These are phyloP conservation scores for Botrytis byssoidea DNA, from an alignment of 2,329 filamentous ascomycete species.

Conservation along the genomic window DNA sequence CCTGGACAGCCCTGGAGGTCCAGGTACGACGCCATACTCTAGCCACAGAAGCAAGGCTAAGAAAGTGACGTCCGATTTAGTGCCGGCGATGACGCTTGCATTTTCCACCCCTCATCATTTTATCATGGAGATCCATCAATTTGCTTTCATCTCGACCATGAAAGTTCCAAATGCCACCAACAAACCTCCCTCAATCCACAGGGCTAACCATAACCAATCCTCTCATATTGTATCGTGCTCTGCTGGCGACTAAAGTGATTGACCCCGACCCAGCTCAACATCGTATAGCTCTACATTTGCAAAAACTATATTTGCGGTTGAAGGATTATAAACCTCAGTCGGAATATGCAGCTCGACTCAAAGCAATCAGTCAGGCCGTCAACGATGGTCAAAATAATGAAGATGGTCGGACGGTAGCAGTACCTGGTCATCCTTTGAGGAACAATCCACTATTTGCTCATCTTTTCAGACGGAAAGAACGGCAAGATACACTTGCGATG, in stretches of 20 bases:
- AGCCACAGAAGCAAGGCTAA: background rate
- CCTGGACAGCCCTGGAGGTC: background rate
- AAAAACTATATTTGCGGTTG: slow-evolving; percentile 70
- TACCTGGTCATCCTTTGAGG: slow-evolving; percentile 54
- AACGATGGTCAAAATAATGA: slow-evolving; percentile 34
- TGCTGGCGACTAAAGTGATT: slow-evolving; percentile 62
- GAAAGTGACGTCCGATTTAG: background rate
- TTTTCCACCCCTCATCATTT: slow-evolving; percentile 2
- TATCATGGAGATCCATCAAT: background rate
- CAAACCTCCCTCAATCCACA: slow-evolving; percentile 43
- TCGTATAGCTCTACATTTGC: slow-evolving; percentile 70
- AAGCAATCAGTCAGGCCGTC: slow-evolving; percentile 54
- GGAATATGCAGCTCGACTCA: slow-evolving; percentile 66
- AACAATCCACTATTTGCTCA: slow-evolving; percentile 58
- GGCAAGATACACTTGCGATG: slow-evolving; percentile 60
- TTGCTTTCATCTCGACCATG: slow-evolving; percentile 4
- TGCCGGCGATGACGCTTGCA: slow-evolving; percentile 18
- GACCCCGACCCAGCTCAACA: slow-evolving; percentile 70
- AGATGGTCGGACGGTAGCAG: slow-evolving; percentile 46
- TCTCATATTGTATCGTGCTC: slow-evolving; percentile 70
- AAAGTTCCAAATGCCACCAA: slow-evolving; percentile 37
- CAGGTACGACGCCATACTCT: background rate
- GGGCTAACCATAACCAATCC: slow-evolving; percentile 65
- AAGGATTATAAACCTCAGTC: slow-evolving; percentile 75
- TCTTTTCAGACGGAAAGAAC: slow-evolving; percentile 55